Evolutionary conservation across 371 early-diverging fungal genomes (phyloP), one percentile per base, ranked within the genome.

Genomic region (Apophysomyces sp.): DNA sequence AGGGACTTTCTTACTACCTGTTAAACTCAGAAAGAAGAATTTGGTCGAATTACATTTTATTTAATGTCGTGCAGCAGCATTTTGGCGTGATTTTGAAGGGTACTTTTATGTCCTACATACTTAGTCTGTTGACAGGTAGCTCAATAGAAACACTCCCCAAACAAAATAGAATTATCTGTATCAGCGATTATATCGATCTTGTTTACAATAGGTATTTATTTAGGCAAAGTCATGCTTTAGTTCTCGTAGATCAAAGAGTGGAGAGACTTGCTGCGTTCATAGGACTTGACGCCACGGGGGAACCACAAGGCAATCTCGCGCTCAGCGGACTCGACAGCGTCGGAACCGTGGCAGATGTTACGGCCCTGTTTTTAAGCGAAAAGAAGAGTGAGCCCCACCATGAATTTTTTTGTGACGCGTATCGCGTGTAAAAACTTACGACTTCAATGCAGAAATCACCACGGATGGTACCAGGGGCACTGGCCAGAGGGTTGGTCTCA

Each of bases 291-390:
- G 74, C 92, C 92, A 69, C 91, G 79, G 74, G 94, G 94, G 92
- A 98, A 95, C 99, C 99, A 98, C 76, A 99, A 84, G 41, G 85
- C 89, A 58, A 99, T 98, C 81, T 99, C 99, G 77, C 86, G 89
- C 84, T 98, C 91, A 65, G 98, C 99, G 77, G 85, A 89, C 83
- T 98, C 99, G 63, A 96, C 97, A 58, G 94, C 80, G 90, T 99
- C 99, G 65, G 97, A 94, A 63, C 99, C 99, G 89, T 99, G 99
- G 91, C 95, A 93, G 76, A 99, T 86, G 92, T 99, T 99, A 75
- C 90, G 89, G 55, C 94, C 93, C 49, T 44, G 21, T 9, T 15
- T 13, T 41, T 41, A 15, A 15, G 41, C 7, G 7, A 34, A 34
- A 34, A 34, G 12, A 34, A 34, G 21, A 44, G 49, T 44, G 9